phyloP scores from a whole-genome alignment of 2,329 filamentous ascomycete genomes.

The Magnaporthiopsis incrustans region DNA sequence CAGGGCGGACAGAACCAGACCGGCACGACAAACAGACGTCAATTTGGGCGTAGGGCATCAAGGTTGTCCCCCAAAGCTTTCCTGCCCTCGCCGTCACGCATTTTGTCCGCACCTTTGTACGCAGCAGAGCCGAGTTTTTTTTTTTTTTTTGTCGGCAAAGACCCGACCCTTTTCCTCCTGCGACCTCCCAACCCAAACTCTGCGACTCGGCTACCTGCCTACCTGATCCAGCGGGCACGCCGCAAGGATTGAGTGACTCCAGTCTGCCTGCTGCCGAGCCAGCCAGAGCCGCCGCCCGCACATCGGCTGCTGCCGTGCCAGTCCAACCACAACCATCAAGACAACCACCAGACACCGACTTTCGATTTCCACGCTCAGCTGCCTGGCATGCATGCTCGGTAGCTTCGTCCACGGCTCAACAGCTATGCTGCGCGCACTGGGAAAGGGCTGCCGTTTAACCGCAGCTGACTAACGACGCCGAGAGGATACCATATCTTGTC shows the following conservation, averaged over 20 bases:
- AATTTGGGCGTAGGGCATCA: constrained; percentile 1
- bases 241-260: neutral
- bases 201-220: neutral
- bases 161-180: neutral
- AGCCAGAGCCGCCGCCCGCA: neutral
- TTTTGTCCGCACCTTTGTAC: neutral
- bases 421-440: constrained; percentile 6
- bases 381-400: constrained; percentile 2
- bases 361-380: neutral
- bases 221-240: neutral
- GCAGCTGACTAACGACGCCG: constrained; percentile 7
- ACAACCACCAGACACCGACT: neutral
- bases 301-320: neutral
- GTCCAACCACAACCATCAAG: neutral
- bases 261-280: neutral
- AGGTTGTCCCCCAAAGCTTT: neutral
- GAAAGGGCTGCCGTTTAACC: constrained; percentile 7
- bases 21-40: neutral
- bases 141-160: neutral
- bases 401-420: neutral
- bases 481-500: neutral
- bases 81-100: neutral
- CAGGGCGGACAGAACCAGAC: neutral
- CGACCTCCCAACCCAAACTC: neutral
- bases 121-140: neutral